A percentile compares a stretch with the other conserved stretches of the same genome.
Evolutionary conservation across 129 eudicot species (phyloP).

Genomic region (Tanacetum coccineum): DNA sequence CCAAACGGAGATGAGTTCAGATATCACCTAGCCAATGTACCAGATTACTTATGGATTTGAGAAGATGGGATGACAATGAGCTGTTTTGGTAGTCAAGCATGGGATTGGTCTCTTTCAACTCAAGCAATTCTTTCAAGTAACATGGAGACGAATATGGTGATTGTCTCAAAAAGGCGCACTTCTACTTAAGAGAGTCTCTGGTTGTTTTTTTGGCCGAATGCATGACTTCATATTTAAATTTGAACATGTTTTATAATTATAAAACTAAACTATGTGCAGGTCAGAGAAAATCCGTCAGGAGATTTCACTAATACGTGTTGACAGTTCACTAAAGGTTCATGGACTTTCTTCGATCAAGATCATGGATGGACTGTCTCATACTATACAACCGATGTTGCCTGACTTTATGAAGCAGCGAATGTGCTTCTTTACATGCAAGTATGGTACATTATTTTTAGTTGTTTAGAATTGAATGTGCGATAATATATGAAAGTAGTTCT

Average conservation of each 20-base stretch:
- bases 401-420: constrained; percentile 55
- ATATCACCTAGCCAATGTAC: constrained; percentile 62
- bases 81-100: constrained; percentile 72
- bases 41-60: constrained; percentile 70
- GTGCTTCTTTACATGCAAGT: constrained; percentile 58
- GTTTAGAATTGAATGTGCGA: too few species aligned
- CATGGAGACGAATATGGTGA: constrained; percentile 63
- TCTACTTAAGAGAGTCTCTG: constrained; percentile 65
- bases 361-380: constrained; percentile 70
- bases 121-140: constrained; percentile 61
- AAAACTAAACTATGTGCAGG: constrained; percentile 8
- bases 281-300: constrained; percentile 53
- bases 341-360: constrained; percentile 85
- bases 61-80: constrained; percentile 89
- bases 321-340: constrained; percentile 63
- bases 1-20: constrained; percentile 67
- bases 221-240: neutral
- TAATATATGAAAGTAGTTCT: too few species aligned
- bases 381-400: constrained; percentile 49
- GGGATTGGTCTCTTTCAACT: constrained; percentile 64
- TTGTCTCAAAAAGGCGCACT: constrained; percentile 61
- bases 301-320: constrained; percentile 51
- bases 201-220: constrained; percentile 22
- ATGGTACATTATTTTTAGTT: neutral
- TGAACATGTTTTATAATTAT: neutral